Conservation (phyloP, 164 flowering plant genomes). For the Umbilicus rupestris region DNA sequence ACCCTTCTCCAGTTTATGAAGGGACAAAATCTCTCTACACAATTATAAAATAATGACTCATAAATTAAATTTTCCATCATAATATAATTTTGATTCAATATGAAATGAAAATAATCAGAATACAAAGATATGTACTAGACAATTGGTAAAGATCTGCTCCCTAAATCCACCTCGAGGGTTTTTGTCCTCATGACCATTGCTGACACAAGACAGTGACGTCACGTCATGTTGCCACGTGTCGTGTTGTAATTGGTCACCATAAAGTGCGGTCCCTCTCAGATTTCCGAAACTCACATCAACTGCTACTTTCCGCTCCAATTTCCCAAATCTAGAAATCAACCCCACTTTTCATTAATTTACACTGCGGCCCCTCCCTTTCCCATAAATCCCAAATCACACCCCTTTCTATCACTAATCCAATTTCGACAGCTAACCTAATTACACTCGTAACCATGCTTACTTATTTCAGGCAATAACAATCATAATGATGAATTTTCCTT, state of each 20-base stretch:
- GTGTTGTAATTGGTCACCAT: slow-evolving; percentile 3
- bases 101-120: too few species aligned
- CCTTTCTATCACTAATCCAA: neutral
- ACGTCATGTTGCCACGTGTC: neutral
- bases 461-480: neutral
- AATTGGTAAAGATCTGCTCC: too few species aligned
- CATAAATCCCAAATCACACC: neutral
- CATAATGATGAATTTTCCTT: neutral
- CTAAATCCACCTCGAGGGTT: too few species aligned
- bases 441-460: slow-evolving; percentile 4
- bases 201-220: neutral
- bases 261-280: slow-evolving; percentile 5
- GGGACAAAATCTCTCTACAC: too few species aligned
- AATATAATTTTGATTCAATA: too few species aligned
- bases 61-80: too few species aligned
- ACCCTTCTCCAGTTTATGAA: too few species aligned
- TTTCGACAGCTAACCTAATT: neutral
- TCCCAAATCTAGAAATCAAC: neutral
- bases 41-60: too few species aligned
- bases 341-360: slow-evolving; percentile 2
- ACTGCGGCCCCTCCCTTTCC: neutral
- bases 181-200: too few species aligned
- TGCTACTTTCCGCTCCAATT: neutral
- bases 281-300: neutral
- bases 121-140: too few species aligned